Percentiles rank a stretch among this genome's conserved stretches.
These are phyloP conservation scores for Coemansia sp. DNA, from an alignment of 192 early-diverging fungal genomes.

Conservation along the genomic window DNA sequence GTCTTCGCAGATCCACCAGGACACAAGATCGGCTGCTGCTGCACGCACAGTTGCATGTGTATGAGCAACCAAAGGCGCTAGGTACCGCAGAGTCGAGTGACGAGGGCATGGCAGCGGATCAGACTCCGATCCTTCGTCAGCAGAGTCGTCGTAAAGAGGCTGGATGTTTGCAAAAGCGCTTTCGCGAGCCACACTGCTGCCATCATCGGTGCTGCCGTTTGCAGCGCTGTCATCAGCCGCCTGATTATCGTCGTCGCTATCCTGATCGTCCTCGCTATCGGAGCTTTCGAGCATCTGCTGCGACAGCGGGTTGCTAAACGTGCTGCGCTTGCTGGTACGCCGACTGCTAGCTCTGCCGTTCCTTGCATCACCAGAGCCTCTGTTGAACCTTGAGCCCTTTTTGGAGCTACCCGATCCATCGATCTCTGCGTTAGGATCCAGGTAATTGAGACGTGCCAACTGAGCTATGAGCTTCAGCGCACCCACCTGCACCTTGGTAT, in stretches of 20 bases:
- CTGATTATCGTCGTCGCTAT: background rate
- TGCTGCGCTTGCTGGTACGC: slow-evolving; percentile 14
- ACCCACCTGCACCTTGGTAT: slow-evolving; percentile 44
- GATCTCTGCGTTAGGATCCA: slow-evolving; percentile 31
- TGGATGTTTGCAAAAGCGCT: slow-evolving; percentile 7
- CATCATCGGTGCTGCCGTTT: slow-evolving; percentile 6
- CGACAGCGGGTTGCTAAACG: slow-evolving; percentile 44
- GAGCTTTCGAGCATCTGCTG: slow-evolving; percentile 53
- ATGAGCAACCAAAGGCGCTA: slow-evolving; percentile 72
- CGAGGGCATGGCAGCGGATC: slow-evolving; percentile 64
- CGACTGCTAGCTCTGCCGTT: background rate
- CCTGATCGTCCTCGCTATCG: slow-evolving; percentile 24
- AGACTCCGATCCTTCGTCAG: background rate
- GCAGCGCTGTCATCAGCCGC: background rate
- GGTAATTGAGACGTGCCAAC: slow-evolving; percentile 34
- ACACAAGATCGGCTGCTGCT: slow-evolving; percentile 62
- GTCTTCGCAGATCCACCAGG: slow-evolving; percentile 53
- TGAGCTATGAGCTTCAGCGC: slow-evolving; percentile 37
- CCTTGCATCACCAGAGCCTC: background rate
- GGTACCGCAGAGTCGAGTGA: slow-evolving; percentile 45
- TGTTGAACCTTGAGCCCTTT: background rate
- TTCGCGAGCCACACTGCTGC: background rate
- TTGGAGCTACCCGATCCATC: slow-evolving; percentile 11
- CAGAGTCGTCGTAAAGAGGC: slow-evolving; percentile 19
- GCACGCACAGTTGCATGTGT: slow-evolving; percentile 68